A percentile compares a stretch with the other conserved stretches of the same genome.
Evolutionary conservation across 2,329 filamentous ascomycete genomes (phyloP).

Genomic region (Phialophora verrucosa): DNA sequence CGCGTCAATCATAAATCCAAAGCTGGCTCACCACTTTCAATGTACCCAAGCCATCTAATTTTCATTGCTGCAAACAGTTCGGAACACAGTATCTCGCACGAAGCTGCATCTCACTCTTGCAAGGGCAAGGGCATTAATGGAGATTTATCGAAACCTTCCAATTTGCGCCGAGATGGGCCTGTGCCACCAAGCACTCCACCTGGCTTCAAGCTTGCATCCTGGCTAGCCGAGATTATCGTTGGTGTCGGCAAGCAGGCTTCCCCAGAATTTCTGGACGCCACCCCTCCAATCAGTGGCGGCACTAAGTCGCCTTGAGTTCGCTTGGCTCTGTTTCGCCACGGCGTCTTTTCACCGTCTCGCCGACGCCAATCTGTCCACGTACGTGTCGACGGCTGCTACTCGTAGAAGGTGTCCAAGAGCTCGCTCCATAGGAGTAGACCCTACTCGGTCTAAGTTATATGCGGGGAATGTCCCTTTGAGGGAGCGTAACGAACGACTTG

Average conservation of each 20-base stretch:
- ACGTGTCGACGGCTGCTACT: constrained; percentile 20
- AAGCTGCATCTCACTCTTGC: neutral
- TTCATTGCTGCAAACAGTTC: constrained; percentile 3
- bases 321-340: constrained; percentile 23
- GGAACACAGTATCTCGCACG: neutral
- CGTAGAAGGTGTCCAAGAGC: neutral
- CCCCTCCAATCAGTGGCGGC: constrained; percentile 9
- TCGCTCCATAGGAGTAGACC: neutral
- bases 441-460: neutral
- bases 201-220: neutral
- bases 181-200: constrained; percentile 5
- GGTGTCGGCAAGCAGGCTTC: constrained; percentile 22
- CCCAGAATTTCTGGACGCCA: constrained; percentile 33
- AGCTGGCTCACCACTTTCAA: constrained; percentile 7
- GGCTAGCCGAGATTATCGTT: constrained; percentile 22
- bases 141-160: constrained; percentile 14
- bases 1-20: too few species aligned
- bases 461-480: neutral
- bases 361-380: constrained; percentile 30
- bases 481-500: neutral
- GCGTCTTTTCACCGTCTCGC: constrained; percentile 29
- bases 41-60: constrained; percentile 22
- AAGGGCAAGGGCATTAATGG: constrained; percentile 4
- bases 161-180: constrained; percentile 14
- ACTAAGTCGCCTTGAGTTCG: constrained; percentile 9